phyloP scores from a whole-genome alignment of 148 eudicot species.

The Rhododendron molle region DNA sequence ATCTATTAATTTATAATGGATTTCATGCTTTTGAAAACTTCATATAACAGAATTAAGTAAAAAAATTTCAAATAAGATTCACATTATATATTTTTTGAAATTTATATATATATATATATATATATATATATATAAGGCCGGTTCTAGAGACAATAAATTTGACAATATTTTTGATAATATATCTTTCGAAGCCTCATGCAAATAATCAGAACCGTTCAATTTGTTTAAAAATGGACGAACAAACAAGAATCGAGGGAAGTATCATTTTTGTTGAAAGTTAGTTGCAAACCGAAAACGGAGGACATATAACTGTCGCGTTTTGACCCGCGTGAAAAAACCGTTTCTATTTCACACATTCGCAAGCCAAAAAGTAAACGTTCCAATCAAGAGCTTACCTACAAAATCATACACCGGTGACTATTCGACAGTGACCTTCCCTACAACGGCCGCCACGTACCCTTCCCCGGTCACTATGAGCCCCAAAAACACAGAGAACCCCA shows the following conservation, averaged over 20 bases:
- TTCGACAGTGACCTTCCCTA: background rate
- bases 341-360: background rate
- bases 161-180: too few relatives aligned
- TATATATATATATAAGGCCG: too few relatives aligned
- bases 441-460: background rate
- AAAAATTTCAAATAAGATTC: too few relatives aligned
- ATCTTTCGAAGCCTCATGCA: too few relatives aligned
- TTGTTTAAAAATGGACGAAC: too few relatives aligned
- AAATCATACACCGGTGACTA: background rate
- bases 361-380: background rate
- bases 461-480: background rate
- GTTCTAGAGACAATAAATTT: too few relatives aligned
- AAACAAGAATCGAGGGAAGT: too few relatives aligned
- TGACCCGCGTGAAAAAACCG: background rate
- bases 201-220: too few relatives aligned
- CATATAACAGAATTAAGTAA: background rate
- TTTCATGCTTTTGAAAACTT: too few relatives aligned
- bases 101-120: too few relatives aligned
- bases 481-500: background rate
- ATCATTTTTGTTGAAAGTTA: background rate
- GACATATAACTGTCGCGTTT: background rate
- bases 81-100: too few relatives aligned
- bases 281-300: background rate
- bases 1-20: too few relatives aligned
- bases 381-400: background rate